Evolutionary conservation across 345 rosid genomes (phyloP).

Genomic region (Sapria himalayana): DNA sequence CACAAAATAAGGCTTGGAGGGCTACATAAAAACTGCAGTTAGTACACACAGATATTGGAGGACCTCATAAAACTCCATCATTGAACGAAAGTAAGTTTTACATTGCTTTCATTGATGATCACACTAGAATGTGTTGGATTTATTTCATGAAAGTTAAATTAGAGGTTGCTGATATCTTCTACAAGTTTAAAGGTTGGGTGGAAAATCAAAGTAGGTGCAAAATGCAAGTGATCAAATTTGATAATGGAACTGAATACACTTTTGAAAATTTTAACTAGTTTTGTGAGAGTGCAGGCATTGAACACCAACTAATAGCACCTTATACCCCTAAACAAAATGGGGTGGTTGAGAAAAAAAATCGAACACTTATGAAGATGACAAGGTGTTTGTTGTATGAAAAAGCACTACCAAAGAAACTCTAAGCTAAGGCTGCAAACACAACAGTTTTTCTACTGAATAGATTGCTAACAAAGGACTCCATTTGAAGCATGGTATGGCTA

Average conservation of each 20-base stretch:
- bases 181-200: not conserved
- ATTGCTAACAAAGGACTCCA: not conserved
- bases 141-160: constrained; percentile 6
- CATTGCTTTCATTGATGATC: constrained; percentile 5
- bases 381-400: not conserved
- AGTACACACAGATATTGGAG: not conserved
- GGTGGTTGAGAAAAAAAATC: constrained; percentile 2
- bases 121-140: constrained; percentile 4
- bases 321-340: constrained; percentile 2
- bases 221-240: constrained; percentile 1
- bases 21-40: constrained; percentile 1
- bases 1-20: constrained; percentile 2
- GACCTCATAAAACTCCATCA: constrained; percentile 1
- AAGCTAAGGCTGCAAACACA: constrained; percentile 4
- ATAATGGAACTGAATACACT: constrained; percentile 7
- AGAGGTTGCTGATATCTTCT: not conserved
- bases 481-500: constrained; percentile 4
- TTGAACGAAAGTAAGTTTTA: constrained; percentile 1
- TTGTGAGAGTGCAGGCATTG: not conserved
- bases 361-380: constrained; percentile 1
- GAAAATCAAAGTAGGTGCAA: constrained; percentile 3
- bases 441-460: not conserved
- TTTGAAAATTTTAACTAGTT: constrained; percentile 2
- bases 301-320: not conserved
- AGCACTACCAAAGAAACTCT: constrained; percentile 2